Evolutionary conservation across 2,329 filamentous ascomycete species (phyloP), one percentile per base, ranked within the genome.

Genomic region (Colletotrichum australisinense): DNA sequence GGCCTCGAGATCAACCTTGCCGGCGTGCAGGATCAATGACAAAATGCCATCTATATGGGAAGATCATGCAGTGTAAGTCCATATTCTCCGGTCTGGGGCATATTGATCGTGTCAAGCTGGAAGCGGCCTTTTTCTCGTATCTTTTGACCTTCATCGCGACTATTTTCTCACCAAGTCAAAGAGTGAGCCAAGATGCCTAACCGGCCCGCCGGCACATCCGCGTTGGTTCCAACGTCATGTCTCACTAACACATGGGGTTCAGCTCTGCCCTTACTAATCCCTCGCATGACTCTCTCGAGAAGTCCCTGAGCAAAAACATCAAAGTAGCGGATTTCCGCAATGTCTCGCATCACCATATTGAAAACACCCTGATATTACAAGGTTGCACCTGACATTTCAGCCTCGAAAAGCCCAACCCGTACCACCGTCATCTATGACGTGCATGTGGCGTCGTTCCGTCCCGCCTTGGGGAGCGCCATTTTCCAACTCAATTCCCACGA

Each of bases 221-320:
- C 11, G 65, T 55, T 69, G 52, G 26, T 42, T 42, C 46, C 69
- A 72, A 68, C 64, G 69, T 72, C 69, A 69, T 69, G 64, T 63
- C 58, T 69, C 14, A 22, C 28, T 28, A 7, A 32, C 28, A 42
- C 16, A 55, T 35, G 46, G 46, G n/a, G 24, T 49, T 46, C 42
- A n/a, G 30, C 26, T 58, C 56, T 42, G 16, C 5, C 11, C 49
- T 26, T 49, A 16, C 30, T 30, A 28, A n/a, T 46, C 55, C 64
- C 57, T 72, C 28, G 49, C 28, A 22, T 14, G 26, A 63, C 28
- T 52, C 9, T n/a, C 9, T n/a, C 46, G 26, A 5, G 4, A 28
- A 49, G 26, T 22, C 14, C 5, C n/a, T 28, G 5, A 42, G 22
- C 30, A 30, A 24, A 22, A 1, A 11, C 3, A 19, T 14, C 26